Evolutionary conservation across 805 yeast species (phyloP).

Genomic region (Blastobotrys mokoenaii): DNA sequence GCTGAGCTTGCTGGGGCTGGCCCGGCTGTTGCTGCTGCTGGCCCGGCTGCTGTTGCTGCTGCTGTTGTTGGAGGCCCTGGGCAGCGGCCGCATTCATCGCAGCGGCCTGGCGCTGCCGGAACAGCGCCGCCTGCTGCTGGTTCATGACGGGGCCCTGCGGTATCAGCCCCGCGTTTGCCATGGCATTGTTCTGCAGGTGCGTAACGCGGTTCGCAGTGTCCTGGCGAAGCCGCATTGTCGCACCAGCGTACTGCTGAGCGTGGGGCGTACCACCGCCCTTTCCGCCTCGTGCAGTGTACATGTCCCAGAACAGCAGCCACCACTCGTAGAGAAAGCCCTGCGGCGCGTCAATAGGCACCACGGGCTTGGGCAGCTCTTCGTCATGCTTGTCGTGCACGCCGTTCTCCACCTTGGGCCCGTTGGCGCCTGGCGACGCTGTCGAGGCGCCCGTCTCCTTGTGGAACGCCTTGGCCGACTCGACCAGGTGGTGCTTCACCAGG

Average conservation of each 20-base stretch:
- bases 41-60: slow-evolving; percentile 2
- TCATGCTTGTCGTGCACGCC: slow-evolving; percentile 4
- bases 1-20: background rate
- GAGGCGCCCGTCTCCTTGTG: too few species aligned
- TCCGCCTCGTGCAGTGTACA: slow-evolving; percentile 71
- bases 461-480: slow-evolving; percentile 65
- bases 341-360: slow-evolving; percentile 59
- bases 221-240: slow-evolving; percentile 38
- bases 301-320: slow-evolving; percentile 97
- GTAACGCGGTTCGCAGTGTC: slow-evolving; percentile 34
- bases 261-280: slow-evolving; percentile 47
- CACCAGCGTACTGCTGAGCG: slow-evolving; percentile 66
- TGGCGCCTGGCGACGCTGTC: background rate
- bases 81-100: slow-evolving; percentile 2
- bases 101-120: background rate
- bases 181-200: slow-evolving; percentile 29
- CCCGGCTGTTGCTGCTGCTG: background rate
- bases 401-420: slow-evolving; percentile 7
- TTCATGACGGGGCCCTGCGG: too few species aligned
- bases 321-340: slow-evolving; percentile 84
- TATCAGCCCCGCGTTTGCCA: slow-evolving; percentile 15
- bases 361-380: slow-evolving; percentile 16
- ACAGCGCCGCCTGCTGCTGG: slow-evolving; percentile 5
- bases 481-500: slow-evolving; percentile 61
- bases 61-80: slow-evolving; percentile 8